Conservation (phyloP, 2,329 filamentous ascomycete species). For the Blastomyces silverae region DNA sequence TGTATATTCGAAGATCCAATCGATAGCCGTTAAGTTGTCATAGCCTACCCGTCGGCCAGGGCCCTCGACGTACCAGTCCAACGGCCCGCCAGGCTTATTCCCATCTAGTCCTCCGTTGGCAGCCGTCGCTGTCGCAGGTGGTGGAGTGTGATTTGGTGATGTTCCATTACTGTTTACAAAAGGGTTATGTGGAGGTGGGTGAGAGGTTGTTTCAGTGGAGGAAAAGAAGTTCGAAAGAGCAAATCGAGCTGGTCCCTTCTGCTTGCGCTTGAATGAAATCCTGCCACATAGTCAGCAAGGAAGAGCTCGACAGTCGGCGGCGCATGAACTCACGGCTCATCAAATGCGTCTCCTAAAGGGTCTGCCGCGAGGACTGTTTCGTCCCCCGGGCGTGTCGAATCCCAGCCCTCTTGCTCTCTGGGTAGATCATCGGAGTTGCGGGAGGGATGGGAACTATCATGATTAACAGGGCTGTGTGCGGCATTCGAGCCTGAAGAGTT, state of each 20-base stretch:
- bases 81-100: conserved; percentile 37
- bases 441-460: conserved; percentile 5
- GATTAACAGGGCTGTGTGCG: conserved; percentile 7
- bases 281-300: conserved; percentile 23
- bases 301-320: not conserved
- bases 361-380: conserved; percentile 24
- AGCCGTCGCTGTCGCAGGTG: conserved; percentile 16
- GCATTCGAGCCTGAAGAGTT: conserved; percentile 13
- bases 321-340: conserved; percentile 32
- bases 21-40: conserved; percentile 92
- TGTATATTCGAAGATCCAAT: conserved; percentile 99
- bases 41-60: conserved; percentile 87
- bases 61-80: conserved; percentile 85
- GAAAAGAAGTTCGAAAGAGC: conserved; percentile 38
- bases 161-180: conserved; percentile 19
- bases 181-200: conserved; percentile 21
- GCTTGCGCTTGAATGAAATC: conserved; percentile 42
- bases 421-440: conserved; percentile 20
- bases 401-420: conserved; percentile 22
- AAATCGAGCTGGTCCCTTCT: conserved; percentile 36
- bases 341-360: conserved; percentile 29
- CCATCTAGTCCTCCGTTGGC: conserved; percentile 26
- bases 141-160: not conserved
- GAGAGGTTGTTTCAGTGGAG: conserved; percentile 23
- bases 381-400: conserved; percentile 23